These are phyloP conservation scores for Sporothrix pseudoabietina DNA, from an alignment of 2,329 filamentous ascomycete species.

Conservation along the genomic window DNA sequence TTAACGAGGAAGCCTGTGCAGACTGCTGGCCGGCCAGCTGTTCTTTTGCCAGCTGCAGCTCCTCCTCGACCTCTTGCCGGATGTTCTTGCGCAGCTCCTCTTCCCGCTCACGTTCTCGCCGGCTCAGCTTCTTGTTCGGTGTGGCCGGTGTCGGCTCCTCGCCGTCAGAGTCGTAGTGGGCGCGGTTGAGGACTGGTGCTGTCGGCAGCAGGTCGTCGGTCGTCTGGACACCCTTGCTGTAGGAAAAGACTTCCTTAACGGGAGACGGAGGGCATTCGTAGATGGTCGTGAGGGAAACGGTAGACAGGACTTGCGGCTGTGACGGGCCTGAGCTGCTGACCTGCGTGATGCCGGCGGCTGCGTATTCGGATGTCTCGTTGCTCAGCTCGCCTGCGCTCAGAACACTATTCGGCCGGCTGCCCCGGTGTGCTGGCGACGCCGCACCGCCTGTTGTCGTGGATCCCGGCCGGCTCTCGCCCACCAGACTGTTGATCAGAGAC, in stretches of 20 bases:
- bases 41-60: slow-evolving; percentile 73
- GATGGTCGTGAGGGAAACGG: slow-evolving; percentile 72
- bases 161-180: slow-evolving; percentile 63
- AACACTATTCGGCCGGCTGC: slow-evolving; percentile 83
- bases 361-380: slow-evolving; percentile 68
- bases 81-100: slow-evolving; percentile 87
- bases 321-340: slow-evolving; percentile 29
- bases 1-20: slow-evolving; percentile 46
- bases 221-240: slow-evolving; percentile 96
- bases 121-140: slow-evolving; percentile 73
- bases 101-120: slow-evolving; percentile 77
- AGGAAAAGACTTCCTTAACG: slow-evolving; percentile 84
- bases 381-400: slow-evolving; percentile 80
- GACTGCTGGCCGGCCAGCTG: slow-evolving; percentile 54
- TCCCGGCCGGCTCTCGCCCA: slow-evolving; percentile 73
- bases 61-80: slow-evolving; percentile 87
- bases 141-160: slow-evolving; percentile 60
- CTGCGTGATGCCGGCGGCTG: slow-evolving; percentile 47
- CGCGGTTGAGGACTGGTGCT: slow-evolving; percentile 55
- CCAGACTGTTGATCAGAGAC: slow-evolving; percentile 77
- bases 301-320: slow-evolving; percentile 68
- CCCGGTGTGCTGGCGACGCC: slow-evolving; percentile 66
- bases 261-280: slow-evolving; percentile 78
- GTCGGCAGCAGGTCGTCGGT: slow-evolving; percentile 69
- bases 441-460: slow-evolving; percentile 66